These are phyloP conservation scores for Xylaria sp. DNA, from an alignment of 2,329 filamentous ascomycete species.

Conservation along the genomic window DNA sequence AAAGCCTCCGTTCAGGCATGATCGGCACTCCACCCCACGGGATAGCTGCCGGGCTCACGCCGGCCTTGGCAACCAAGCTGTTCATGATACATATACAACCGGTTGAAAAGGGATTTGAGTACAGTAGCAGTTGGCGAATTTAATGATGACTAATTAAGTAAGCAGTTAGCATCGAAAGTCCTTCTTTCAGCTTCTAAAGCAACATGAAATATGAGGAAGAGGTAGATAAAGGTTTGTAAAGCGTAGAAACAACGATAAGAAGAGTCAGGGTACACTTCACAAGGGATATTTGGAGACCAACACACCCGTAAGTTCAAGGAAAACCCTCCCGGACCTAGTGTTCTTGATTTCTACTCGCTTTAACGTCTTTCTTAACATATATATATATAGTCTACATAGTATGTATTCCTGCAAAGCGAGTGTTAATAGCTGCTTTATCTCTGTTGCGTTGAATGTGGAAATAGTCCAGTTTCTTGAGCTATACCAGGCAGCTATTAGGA, in stretches of 20 bases:
- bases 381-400: slow-evolving; percentile 56
- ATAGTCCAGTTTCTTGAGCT: background rate
- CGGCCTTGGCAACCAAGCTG: slow-evolving; percentile 17
- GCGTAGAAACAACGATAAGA: background rate
- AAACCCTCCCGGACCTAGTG: slow-evolving; percentile 42
- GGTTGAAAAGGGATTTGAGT: slow-evolving; percentile 55
- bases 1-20: slow-evolving; percentile 28
- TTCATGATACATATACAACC: slow-evolving; percentile 54
- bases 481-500: no score
- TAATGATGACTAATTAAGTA: slow-evolving; percentile 48
- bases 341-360: slow-evolving; percentile 49
- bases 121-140: slow-evolving; percentile 54
- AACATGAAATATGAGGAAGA: background rate
- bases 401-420: no score
- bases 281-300: slow-evolving; percentile 56
- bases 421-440: slow-evolving; percentile 51
- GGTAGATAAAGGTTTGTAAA: background rate
- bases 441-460: slow-evolving; percentile 38
- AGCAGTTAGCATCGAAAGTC: background rate
- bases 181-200: background rate
- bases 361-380: slow-evolving; percentile 55
- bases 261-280: background rate
- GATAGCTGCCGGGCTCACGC: slow-evolving; percentile 12
- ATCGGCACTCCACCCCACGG: slow-evolving; percentile 28
- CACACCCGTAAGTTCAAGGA: slow-evolving; percentile 56